Conservation (phyloP, 2,329 filamentous ascomycete genomes). For the Alternaria sp. region DNA sequence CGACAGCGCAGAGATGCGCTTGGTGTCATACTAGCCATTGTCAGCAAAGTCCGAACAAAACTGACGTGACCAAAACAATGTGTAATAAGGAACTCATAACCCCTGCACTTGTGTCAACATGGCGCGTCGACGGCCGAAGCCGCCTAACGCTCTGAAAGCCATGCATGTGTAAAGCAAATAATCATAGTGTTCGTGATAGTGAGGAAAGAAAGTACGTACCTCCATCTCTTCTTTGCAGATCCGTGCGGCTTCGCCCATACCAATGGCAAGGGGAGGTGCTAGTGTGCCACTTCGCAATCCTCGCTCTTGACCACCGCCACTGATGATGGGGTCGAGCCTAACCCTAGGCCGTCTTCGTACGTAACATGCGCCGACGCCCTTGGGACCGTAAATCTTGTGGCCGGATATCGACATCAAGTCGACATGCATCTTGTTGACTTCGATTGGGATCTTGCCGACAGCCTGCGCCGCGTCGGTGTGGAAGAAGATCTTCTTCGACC, state of each 20-base stretch:
- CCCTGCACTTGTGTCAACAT: constrained; percentile 67
- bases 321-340: constrained; percentile 94
- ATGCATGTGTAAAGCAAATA: constrained; percentile 85
- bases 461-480: constrained; percentile 96
- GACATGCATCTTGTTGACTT: constrained; percentile 97
- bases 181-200: constrained; percentile 63
- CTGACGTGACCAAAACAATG: background rate
- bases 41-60: constrained; percentile 16
- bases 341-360: constrained; percentile 91
- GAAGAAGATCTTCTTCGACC: constrained; percentile 94
- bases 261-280: constrained; percentile 85
- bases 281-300: constrained; percentile 93
- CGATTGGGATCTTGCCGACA: constrained; percentile 96
- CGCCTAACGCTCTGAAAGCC: constrained; percentile 73
- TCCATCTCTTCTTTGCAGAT: constrained; percentile 88
- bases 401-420: constrained; percentile 99
- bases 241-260: constrained; percentile 94
- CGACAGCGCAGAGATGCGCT: constrained; percentile 82
- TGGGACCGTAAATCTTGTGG: constrained; percentile 98
- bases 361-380: constrained; percentile 95
- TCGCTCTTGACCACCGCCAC: constrained; percentile 93
- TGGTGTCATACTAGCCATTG: constrained; percentile 78
- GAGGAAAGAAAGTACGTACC: constrained; percentile 65
- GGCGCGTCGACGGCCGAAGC: constrained; percentile 42
- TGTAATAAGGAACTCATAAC: constrained; percentile 60